Percentiles rank a stretch among this genome's conserved stretches.
These are phyloP conservation scores for Suhomyces guaymorum DNA, from an alignment of 1,139 yeast genomes.

Conservation along the genomic window DNA sequence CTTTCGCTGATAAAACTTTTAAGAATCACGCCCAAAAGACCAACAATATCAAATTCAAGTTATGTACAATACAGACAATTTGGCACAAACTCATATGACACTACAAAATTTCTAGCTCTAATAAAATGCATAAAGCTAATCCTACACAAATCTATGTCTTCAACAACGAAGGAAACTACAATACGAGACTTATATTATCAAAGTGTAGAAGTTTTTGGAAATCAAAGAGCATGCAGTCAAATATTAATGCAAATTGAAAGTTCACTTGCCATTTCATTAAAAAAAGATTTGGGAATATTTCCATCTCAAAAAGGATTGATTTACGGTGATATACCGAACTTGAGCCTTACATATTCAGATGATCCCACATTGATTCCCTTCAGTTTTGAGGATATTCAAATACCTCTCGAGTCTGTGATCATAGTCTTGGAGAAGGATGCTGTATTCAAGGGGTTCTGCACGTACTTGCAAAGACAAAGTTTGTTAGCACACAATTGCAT, in stretches of 20 bases:
- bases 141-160: slow-evolving; percentile 20
- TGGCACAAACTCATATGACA: not conserved
- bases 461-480: slow-evolving; percentile 18
- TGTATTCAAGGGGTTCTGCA: slow-evolving; percentile 38
- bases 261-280: slow-evolving; percentile 27
- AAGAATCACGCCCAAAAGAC: too few species aligned
- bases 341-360: slow-evolving; percentile 13
- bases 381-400: not conserved
- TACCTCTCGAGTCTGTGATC: slow-evolving; percentile 22
- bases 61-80: too few species aligned
- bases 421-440: slow-evolving; percentile 72
- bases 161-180: slow-evolving; percentile 36
- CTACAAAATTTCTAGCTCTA: slow-evolving; percentile 9
- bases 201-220: slow-evolving; percentile 56
- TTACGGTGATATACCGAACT: slow-evolving; percentile 34
- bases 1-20: too few species aligned
- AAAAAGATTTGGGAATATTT: slow-evolving; percentile 41
- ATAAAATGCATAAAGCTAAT: slow-evolving; percentile 23
- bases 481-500: slow-evolving; percentile 5
- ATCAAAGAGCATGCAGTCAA: slow-evolving; percentile 48
- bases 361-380: slow-evolving; percentile 32
- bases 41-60: too few species aligned
- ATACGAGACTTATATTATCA: slow-evolving; percentile 66
- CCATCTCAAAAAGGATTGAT: slow-evolving; percentile 68
- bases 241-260: slow-evolving; percentile 37